Conservation (phyloP, 371 early-diverging fungal genomes). For the Dichotomocladium elegans region DNA sequence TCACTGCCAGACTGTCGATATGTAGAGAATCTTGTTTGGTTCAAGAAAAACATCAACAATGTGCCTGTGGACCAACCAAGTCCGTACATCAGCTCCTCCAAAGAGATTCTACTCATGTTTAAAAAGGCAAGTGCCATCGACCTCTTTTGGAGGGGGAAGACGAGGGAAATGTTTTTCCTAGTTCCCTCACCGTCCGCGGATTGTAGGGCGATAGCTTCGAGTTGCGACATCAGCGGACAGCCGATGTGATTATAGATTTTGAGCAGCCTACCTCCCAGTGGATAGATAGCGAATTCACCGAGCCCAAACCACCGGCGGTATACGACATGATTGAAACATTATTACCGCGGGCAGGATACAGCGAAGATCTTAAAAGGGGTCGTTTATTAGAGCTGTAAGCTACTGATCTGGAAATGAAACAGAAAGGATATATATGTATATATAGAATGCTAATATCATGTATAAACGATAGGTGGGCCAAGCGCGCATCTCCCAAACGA, state of each 20-base stretch:
- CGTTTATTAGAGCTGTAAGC: conserved; percentile 53
- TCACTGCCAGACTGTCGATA: conserved; percentile 48
- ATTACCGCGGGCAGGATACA: conserved; percentile 50
- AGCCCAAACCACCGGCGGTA: conserved; percentile 53
- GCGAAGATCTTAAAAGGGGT: conserved; percentile 39
- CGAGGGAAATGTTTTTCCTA: not conserved
- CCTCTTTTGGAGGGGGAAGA: no score
- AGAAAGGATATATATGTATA: not conserved
- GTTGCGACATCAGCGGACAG: conserved; percentile 59
- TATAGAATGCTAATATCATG: no score
- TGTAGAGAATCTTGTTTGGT: conserved; percentile 69
- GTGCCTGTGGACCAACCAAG: conserved; percentile 42
- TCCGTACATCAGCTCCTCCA: conserved; percentile 46
- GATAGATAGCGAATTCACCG: conserved; percentile 54
- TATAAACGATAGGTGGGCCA: no score
- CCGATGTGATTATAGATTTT: conserved; percentile 66
- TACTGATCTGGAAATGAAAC: not conserved
- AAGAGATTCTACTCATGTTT: conserved; percentile 60
- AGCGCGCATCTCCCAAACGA: conserved; percentile 31
- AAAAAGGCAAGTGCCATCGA: conserved; percentile 42
- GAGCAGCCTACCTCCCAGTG: conserved; percentile 47
- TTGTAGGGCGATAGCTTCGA: conserved; percentile 57
- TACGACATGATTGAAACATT: conserved; percentile 67
- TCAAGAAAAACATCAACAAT: conserved; percentile 56
- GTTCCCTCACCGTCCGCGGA: not conserved